These are phyloP conservation scores for Monosporascus sp. DNA, from an alignment of 2,329 filamentous ascomycete species.

Conservation along the genomic window DNA sequence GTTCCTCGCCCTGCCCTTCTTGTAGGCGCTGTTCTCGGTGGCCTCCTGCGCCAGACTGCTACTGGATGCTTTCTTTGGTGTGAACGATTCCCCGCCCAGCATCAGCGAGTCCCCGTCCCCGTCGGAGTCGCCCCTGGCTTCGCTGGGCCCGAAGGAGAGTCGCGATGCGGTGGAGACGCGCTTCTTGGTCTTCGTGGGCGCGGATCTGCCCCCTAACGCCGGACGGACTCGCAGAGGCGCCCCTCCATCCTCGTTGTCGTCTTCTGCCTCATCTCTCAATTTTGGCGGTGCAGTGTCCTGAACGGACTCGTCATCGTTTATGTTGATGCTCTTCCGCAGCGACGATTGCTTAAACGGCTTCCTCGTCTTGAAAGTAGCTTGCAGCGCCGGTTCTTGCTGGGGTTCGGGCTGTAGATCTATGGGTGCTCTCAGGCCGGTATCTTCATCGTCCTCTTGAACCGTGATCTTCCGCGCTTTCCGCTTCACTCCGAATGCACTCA, in stretches of 20 bases:
- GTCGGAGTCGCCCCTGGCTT: constrained; percentile 47
- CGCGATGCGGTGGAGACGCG: constrained; percentile 55
- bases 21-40: constrained; percentile 61
- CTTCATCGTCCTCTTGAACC: constrained; percentile 51
- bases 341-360: constrained; percentile 54
- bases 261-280: constrained; percentile 21
- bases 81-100: constrained; percentile 41
- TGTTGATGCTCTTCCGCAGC: constrained; percentile 50
- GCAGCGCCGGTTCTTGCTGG: constrained; percentile 28
- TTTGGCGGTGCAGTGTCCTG: constrained; percentile 12
- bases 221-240: constrained; percentile 47
- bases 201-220: constrained; percentile 34
- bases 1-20: constrained; percentile 42
- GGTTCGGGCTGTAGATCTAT: constrained; percentile 20
- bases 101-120: constrained; percentile 37
- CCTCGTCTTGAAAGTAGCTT: constrained; percentile 40
- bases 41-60: constrained; percentile 54
- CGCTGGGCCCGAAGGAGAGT: constrained; percentile 68
- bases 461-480: constrained; percentile 74
- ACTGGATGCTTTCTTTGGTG: constrained; percentile 50
- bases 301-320: constrained; percentile 31
- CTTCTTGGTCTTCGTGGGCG: constrained; percentile 60
- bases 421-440: constrained; percentile 10
- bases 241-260: constrained; percentile 38
- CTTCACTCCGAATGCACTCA: constrained; percentile 52